Conservation (phyloP, 2,329 filamentous ascomycete species). For the Fusarium circinatum region DNA sequence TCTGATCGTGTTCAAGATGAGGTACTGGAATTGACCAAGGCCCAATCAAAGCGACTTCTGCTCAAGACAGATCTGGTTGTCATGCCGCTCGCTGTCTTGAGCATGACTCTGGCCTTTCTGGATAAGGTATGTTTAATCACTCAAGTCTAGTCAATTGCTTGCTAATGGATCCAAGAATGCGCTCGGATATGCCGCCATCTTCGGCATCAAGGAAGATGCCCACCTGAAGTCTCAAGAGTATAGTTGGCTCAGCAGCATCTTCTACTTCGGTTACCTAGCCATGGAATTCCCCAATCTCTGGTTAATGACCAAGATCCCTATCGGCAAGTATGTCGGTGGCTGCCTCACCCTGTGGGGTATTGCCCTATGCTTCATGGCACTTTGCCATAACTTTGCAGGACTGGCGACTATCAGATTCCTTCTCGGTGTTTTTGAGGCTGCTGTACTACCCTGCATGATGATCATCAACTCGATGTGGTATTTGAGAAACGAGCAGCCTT, state of each 20-base stretch:
- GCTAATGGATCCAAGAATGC: neutral
- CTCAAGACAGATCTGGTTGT: conserved; percentile 22
- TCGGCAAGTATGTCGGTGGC: conserved; percentile 35
- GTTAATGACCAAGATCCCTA: conserved; percentile 32
- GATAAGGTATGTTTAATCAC: neutral
- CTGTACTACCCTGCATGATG: conserved; percentile 42
- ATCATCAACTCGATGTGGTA: conserved; percentile 50
- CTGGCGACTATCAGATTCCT: conserved; percentile 44
- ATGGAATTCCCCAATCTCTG: conserved; percentile 57
- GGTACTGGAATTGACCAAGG: neutral
- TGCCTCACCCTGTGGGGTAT: conserved; percentile 38
- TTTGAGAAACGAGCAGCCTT: conserved; percentile 45
- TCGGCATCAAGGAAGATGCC: conserved; percentile 35
- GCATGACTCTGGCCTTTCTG: neutral
- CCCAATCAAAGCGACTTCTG: neutral
- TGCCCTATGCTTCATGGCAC: conserved; percentile 39
- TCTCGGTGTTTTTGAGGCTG: conserved; percentile 46
- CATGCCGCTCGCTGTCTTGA: conserved; percentile 9
- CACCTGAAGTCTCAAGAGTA: conserved; percentile 60
- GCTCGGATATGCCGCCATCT: conserved; percentile 28
- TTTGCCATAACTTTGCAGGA: conserved; percentile 38
- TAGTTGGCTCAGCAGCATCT: conserved; percentile 67
- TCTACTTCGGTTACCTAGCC: conserved; percentile 59
- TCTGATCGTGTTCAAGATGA: neutral
- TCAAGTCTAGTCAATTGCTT: rapidly evolving